A percentile compares a stretch with the other conserved stretches of the same genome.
These are phyloP conservation scores for Otatea glauca DNA, from an alignment of 176 grass and related monocot genomes.

Conservation along the genomic window DNA sequence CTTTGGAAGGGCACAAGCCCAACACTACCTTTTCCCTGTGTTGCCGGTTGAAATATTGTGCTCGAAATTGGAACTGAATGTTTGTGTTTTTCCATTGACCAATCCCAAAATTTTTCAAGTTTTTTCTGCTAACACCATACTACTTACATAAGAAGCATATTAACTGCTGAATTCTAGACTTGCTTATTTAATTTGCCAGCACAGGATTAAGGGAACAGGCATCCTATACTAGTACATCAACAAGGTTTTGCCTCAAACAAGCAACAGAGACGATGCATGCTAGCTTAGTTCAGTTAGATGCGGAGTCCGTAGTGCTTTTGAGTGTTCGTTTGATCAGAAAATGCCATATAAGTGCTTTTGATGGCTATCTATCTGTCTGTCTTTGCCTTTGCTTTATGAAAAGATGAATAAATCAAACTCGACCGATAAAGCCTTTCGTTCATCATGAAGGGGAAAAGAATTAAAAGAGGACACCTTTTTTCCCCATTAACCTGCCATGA, in stretches of 20 bases:
- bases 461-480: constrained; percentile 19
- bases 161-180: background rate
- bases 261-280: constrained; percentile 22
- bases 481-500: background rate
- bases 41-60: background rate
- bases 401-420: constrained; percentile 44
- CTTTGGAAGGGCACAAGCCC: background rate
- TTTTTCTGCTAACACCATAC: background rate
- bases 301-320: background rate
- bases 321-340: constrained; percentile 37
- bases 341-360: constrained; percentile 60
- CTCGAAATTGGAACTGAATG: background rate
- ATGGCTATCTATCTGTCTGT: background rate
- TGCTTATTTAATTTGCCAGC: background rate
- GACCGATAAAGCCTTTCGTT: constrained; percentile 36
- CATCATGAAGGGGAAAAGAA: constrained; percentile 43
- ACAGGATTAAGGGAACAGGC: background rate
- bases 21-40: background rate
- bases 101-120: background rate
- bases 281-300: constrained; percentile 32
- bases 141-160: background rate
- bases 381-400: constrained; percentile 46
- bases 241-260: constrained; percentile 35
- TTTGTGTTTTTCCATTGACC: background rate
- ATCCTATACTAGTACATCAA: background rate